phyloP scores from a whole-genome alignment of 2,329 filamentous ascomycete genomes.

The Penicillium italicum region DNA sequence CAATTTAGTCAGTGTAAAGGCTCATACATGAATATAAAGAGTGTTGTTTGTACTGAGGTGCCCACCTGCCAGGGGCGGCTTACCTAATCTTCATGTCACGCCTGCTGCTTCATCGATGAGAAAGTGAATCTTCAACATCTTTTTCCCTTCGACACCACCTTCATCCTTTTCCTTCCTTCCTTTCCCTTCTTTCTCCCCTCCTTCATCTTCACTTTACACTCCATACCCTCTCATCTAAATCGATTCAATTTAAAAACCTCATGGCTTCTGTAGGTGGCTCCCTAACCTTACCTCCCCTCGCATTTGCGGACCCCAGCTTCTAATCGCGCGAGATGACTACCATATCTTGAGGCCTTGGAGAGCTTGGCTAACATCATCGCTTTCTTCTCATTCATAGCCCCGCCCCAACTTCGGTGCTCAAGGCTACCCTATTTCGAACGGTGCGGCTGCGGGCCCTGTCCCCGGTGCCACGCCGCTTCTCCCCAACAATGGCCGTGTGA shows the following conservation, averaged over 20 bases:
- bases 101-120: conserved; percentile 21
- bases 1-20: not conserved
- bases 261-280: conserved; percentile 49
- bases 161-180: conserved; percentile 5
- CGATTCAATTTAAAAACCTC: conserved; percentile 16
- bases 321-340: conserved; percentile 5
- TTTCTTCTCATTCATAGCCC: conserved; percentile 31
- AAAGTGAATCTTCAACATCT: conserved; percentile 20
- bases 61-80: conserved; percentile 15
- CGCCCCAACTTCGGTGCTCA: conserved; percentile 44
- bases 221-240: not conserved
- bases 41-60: not conserved
- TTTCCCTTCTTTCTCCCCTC: conserved; percentile 12
- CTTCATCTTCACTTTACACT: not conserved
- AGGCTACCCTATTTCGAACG: conserved; percentile 48
- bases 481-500: conserved; percentile 50
- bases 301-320: conserved; percentile 18
- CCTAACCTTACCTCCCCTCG: conserved; percentile 13
- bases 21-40: not conserved
- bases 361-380: conserved; percentile 21
- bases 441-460: conserved; percentile 41
- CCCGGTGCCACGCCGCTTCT: conserved; percentile 48
- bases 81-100: conserved; percentile 23
- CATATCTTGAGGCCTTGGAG: not conserved
- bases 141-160: conserved; percentile 17